Percentiles rank a stretch among this genome's conserved stretches.
Conservation (phyloP, 1,139 yeast genomes). For the Yamadazyma sp. region DNA sequence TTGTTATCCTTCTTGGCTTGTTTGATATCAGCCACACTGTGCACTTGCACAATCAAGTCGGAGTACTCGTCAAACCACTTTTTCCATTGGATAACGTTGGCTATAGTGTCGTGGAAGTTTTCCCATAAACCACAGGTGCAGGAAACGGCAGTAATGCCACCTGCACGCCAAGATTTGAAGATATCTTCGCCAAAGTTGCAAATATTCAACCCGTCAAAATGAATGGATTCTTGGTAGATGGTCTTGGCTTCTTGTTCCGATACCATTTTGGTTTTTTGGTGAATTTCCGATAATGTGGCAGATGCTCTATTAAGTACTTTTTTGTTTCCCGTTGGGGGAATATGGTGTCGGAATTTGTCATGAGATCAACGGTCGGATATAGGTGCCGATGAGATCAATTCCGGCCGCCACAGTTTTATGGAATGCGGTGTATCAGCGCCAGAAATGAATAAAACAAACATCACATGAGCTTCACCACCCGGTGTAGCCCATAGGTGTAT, state of each 20-base stretch:
- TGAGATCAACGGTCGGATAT: neutral
- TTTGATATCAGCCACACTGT: conserved; percentile 12
- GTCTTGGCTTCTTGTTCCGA: conserved; percentile 12
- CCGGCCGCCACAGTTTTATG: conserved; percentile 1
- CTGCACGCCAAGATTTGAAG: conserved; percentile 14
- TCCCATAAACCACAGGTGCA: conserved; percentile 17
- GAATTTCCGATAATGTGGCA: neutral
- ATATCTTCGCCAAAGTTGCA: conserved; percentile 16
- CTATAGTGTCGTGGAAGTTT: conserved; percentile 14
- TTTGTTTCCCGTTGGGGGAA: conserved; percentile 4
- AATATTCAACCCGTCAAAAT: conserved; percentile 15
- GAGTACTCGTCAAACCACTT: conserved; percentile 16
- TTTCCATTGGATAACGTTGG: conserved; percentile 16
- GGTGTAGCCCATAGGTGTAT: no score
- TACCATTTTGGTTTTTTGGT: conserved; percentile 9
- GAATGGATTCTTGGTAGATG: conserved; percentile 7
- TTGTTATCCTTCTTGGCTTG: conserved; percentile 12
- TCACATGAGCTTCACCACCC: no score
- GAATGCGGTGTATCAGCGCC: neutral
- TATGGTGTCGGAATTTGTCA: conserved; percentile 1
- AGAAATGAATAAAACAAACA: no score
- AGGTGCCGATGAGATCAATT: no score
- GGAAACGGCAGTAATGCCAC: conserved; percentile 16
- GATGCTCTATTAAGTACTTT: neutral
- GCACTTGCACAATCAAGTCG: conserved; percentile 15